A percentile compares a stretch with the other conserved stretches of the same genome.
These are phyloP conservation scores for Puccinia coronata DNA, from an alignment of 1,284 basidiomycete genomes.

Conservation along the genomic window DNA sequence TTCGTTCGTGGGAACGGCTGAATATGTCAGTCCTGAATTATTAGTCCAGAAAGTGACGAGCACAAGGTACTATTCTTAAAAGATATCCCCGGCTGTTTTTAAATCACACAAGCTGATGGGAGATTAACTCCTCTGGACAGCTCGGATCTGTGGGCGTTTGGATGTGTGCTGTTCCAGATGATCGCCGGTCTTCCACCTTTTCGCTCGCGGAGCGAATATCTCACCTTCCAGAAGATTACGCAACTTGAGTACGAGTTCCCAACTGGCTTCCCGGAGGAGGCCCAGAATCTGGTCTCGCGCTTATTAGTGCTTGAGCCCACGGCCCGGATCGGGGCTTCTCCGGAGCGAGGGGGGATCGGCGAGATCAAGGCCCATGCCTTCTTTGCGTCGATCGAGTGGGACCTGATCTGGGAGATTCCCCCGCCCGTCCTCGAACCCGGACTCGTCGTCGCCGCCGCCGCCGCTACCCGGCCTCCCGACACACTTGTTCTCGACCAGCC, in stretches of 20 bases:
- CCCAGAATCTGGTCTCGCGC: slow-evolving; percentile 13
- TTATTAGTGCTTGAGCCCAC: slow-evolving; percentile 21
- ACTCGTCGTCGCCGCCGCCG: slow-evolving; percentile 9
- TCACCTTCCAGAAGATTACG: slow-evolving; percentile 44
- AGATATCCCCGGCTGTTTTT: neutral
- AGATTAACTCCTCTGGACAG: neutral
- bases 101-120: neutral
- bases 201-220: slow-evolving; percentile 32
- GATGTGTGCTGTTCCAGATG: slow-evolving; percentile 38
- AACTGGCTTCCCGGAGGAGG: slow-evolving; percentile 2
- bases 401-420: slow-evolving; percentile 69
- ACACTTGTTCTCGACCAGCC: neutral
- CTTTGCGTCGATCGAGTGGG: slow-evolving; percentile 66
- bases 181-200: slow-evolving; percentile 22
- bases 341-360: neutral
- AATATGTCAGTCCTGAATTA: slow-evolving; percentile 56
- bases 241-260: slow-evolving; percentile 36
- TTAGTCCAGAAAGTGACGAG: slow-evolving; percentile 27
- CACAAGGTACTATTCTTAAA: slow-evolving; percentile 29
- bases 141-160: slow-evolving; percentile 44
- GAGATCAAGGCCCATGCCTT: slow-evolving; percentile 33
- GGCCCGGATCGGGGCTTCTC: neutral
- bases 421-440: slow-evolving; percentile 61
- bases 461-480: neutral
- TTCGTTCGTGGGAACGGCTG: slow-evolving; percentile 45